Evolutionary conservation across 2,329 filamentous ascomycete species (phyloP), one percentile per base, ranked within the genome.

Genomic region (Aspergillus pseudonomiae): DNA sequence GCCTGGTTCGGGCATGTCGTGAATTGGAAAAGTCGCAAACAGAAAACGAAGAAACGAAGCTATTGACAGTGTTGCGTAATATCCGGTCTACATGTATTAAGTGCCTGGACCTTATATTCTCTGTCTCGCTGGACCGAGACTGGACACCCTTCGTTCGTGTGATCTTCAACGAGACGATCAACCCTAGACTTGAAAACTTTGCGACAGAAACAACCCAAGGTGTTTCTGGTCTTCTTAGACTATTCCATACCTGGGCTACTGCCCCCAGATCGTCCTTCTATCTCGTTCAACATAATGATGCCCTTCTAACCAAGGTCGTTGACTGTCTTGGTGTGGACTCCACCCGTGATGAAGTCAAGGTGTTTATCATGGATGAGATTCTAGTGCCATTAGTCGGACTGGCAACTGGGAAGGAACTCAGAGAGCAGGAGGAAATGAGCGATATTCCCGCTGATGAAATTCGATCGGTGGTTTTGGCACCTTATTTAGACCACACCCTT

Each of bases 171-270:
- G 89, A 97, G 72, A 81, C 96, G 30, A 84, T 99, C 53, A 88
- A 87, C 58, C 92, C 92, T 21, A 86, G 93, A 67, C 82, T 98
- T 21, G 86, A 90, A 2, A 92, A 91, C 62, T 86, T 99, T 60
- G 88, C 93, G 0, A 83, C 86, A 6, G 95, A 99, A 79, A 97
- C 92, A 50, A 91, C 93, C 0, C 94, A 99, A 74, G 92, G 93
- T 16, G 84, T 97, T 9, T 98, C 95, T 3, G 91, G 90, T 19
- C 86, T 93, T 46, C 85, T 97, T 65, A 89, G 90, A 66, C 82
- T 99, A 6, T 88, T 99, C 66, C 88, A 88, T 4, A 91, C 91
- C 1, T 97, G 94, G 91, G 89, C 92, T 4, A 85, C 86, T 63
- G 84, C 90, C 26, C 83, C 87, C 0, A 85, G 83, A 65, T 89